phyloP scores from a whole-genome alignment of 2,329 filamentous ascomycete species.

The Pseudocercospora fijiensis region DNA sequence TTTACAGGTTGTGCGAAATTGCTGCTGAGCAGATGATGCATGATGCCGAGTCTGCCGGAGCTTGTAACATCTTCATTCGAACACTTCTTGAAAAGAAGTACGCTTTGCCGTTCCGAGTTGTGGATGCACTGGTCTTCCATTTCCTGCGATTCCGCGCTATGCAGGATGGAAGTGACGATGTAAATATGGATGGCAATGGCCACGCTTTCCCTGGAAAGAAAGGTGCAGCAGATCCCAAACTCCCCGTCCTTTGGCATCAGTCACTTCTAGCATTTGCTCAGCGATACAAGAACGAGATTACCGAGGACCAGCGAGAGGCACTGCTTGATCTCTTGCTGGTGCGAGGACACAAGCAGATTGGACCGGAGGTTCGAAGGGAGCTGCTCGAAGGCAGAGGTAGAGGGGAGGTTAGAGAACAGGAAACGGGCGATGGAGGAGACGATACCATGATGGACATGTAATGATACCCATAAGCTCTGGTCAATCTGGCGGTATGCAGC shows the following conservation, averaged over 20 bases:
- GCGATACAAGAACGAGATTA: conserved; percentile 92
- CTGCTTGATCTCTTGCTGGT: conserved; percentile 81
- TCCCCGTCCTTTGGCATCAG: conserved; percentile 97
- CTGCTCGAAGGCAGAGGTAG: conserved; percentile 82
- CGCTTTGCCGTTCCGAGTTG: conserved; percentile 88
- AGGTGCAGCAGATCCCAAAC: conserved; percentile 50
- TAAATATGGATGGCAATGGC: conserved; percentile 54
- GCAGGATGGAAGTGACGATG: conserved; percentile 59
- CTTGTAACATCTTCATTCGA: conserved; percentile 93
- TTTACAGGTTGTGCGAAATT: conserved; percentile 92
- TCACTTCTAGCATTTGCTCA: conserved; percentile 88
- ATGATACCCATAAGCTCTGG: background rate
- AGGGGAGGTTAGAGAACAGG: conserved; percentile 67
- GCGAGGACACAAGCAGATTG: conserved; percentile 83
- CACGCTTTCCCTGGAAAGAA: conserved; percentile 35
- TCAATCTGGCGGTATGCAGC: background rate
- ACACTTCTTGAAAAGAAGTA: conserved; percentile 95
- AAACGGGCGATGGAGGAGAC: conserved; percentile 64
- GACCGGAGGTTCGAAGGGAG: conserved; percentile 86
- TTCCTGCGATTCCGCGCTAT: conserved; percentile 83
- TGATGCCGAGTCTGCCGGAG: conserved; percentile 80
- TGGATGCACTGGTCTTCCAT: conserved; percentile 94
- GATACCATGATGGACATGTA: conserved; percentile 75
- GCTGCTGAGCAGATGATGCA: conserved; percentile 83
- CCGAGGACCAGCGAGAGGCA: conserved; percentile 89